Evolutionary conservation across 257 asterid genomes (phyloP), one percentile per base, ranked within the genome.

Genomic region (Cinchona pubescens): DNA sequence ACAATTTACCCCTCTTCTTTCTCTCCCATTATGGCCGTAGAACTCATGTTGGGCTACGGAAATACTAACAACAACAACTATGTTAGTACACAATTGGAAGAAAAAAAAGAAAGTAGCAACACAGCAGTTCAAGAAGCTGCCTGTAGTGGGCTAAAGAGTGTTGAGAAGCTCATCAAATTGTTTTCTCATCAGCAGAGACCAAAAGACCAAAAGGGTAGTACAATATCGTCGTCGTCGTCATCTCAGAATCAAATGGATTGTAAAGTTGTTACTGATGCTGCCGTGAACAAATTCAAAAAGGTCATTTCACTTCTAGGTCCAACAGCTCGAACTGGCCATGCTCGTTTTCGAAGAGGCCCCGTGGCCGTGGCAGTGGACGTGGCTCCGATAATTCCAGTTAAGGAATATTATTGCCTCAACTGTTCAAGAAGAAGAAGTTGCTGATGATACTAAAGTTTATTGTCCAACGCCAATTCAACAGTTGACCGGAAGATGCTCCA

Each of bases 401-500:
- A 71, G 10, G 78, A 76, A n/a, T n/a, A n/a, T n/a, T n/a, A n/a
- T n/a, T 27, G 45, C 38, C 65, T 68, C 30, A 2, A 19, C 42
- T 21, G 49, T n/a, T n/a, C n/a, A n/a, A n/a, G n/a, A n/a, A n/a
- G 49, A 63, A 4, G 86, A 71, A 27, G 46, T 35, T 29, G 46
- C 59, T 6, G 77, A 75, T 4, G 79, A 81, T 0, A 63, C 79
- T 0, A 89, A 78, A 55, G 83, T 93, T 37, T 91, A 93, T 73
- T 86, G 88, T 80, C 97, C 97, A 0, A 91, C 96, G n/a, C 97
- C 97, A 19, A 90, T 94, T 34, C 96, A 92, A 56, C 98, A 94
- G n/a, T n/a, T n/a, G n/a, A n/a, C n/a, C n/a, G n/a, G n/a, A n/a
- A n/a, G n/a, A n/a, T n/a, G n/a, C n/a, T n/a, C n/a, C n/a, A n/a